Conservation (phyloP, 495 filamentous ascomycete species). For the Astrothelium macrocarpum region DNA sequence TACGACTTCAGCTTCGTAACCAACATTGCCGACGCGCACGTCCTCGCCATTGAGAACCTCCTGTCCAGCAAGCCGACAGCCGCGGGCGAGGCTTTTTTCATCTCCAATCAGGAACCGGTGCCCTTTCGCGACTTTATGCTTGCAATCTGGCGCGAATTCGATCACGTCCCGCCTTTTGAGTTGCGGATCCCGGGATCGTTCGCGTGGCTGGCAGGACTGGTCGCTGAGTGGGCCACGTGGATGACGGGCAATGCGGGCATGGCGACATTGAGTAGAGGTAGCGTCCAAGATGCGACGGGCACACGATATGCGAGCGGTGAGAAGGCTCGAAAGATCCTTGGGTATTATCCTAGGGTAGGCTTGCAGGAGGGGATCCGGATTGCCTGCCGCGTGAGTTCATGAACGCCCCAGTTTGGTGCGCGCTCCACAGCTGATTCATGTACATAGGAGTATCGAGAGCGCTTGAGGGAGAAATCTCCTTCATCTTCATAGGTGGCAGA, state of each 20-base stretch:
- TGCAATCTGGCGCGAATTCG: conserved; percentile 50
- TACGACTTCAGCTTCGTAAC: conserved; percentile 53
- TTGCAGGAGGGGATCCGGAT: conserved; percentile 41
- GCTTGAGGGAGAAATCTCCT: neutral
- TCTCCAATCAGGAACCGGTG: conserved; percentile 54
- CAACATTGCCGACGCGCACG: conserved; percentile 54
- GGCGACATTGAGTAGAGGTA: conserved; percentile 46
- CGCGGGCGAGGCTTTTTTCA: conserved; percentile 53
- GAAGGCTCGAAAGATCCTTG: conserved; percentile 48
- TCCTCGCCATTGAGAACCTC: conserved; percentile 52
- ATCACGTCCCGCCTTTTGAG: conserved; percentile 44
- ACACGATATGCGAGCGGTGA: conserved; percentile 46
- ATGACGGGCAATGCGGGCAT: conserved; percentile 37
- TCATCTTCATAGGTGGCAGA: neutral
- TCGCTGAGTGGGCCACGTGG: conserved; percentile 46
- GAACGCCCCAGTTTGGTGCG: neutral
- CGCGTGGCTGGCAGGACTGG: conserved; percentile 40
- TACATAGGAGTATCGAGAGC: neutral
- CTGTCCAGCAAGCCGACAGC: conserved; percentile 44
- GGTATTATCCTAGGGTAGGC: conserved; percentile 48
- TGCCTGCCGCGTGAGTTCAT: conserved; percentile 23
- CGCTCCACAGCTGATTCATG: neutral
- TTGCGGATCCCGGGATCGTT: conserved; percentile 43
- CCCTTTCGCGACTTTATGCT: conserved; percentile 52
- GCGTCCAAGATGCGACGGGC: conserved; percentile 46